Conservation (phyloP, 805 yeast species). For the Suhomyces xylopsoci region DNA sequence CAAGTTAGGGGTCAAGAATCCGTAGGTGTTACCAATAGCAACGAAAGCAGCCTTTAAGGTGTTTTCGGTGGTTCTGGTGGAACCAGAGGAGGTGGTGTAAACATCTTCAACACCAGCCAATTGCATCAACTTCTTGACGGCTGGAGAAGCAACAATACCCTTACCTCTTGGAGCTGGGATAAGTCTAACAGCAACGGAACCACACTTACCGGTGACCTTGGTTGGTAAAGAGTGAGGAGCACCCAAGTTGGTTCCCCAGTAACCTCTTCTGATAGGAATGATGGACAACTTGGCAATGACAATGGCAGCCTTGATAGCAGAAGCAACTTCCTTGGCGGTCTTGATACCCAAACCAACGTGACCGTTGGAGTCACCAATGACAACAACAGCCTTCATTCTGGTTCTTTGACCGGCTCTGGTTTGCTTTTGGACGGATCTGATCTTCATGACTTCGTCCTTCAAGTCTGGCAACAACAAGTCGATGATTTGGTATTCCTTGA, state of each 20-base stretch:
- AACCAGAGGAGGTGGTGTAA: constrained; percentile 97
- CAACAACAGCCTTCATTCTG: constrained; percentile 99
- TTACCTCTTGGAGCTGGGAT: constrained; percentile 99
- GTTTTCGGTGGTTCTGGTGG: constrained; percentile 99
- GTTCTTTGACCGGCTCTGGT: constrained; percentile 99
- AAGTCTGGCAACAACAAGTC: constrained; percentile 94
- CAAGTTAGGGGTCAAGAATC: constrained; percentile 99
- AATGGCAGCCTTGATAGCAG: constrained; percentile 99
- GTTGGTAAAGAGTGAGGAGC: constrained; percentile 97
- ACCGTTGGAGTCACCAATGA: constrained; percentile 99
- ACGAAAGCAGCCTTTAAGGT: constrained; percentile 99
- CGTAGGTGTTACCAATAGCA: constrained; percentile 99
- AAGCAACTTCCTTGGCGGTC: constrained; percentile 99
- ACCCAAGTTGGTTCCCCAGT: constrained; percentile 99
- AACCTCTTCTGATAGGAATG: constrained; percentile 99
- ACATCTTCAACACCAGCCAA: constrained; percentile 99
- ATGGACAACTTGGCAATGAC: constrained; percentile 97
- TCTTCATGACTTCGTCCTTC: constrained; percentile 99
- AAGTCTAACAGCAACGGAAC: constrained; percentile 97
- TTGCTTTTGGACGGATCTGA: constrained; percentile 99
- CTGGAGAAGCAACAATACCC: constrained; percentile 99
- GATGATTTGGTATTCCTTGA: constrained; percentile 98
- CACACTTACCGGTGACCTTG: constrained; percentile 99
- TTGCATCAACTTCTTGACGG: constrained; percentile 97
- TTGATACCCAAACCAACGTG: constrained; percentile 99